Evolutionary conservation across 1,284 basidiomycete species (phyloP).

Genomic region (Tilletia caries): DNA sequence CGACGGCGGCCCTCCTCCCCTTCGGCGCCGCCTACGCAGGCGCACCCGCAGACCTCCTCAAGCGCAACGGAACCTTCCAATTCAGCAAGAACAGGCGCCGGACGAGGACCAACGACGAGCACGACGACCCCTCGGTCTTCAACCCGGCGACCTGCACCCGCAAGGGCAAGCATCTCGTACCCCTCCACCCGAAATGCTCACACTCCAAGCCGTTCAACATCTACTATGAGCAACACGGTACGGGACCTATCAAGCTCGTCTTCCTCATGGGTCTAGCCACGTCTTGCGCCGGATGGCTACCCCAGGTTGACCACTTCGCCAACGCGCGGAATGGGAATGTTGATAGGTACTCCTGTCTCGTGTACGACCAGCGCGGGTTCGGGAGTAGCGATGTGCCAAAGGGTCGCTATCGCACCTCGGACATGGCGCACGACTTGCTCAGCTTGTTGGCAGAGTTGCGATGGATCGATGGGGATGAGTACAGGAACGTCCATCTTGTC

Average conservation of each 20-base stretch:
- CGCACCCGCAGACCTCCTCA: conserved; percentile 31
- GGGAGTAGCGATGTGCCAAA: conserved; percentile 69
- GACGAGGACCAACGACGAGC: too few relatives aligned
- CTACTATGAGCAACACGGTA: conserved; percentile 53
- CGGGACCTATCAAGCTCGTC: conserved; percentile 33
- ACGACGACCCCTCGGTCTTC: conserved; percentile 43
- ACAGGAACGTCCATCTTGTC: conserved; percentile 66
- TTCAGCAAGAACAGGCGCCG: too few relatives aligned
- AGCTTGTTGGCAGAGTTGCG: conserved; percentile 66
- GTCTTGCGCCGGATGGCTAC: conserved; percentile 44
- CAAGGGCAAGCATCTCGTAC: conserved; percentile 25
- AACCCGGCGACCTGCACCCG: conserved; percentile 35
- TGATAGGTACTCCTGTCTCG: conserved; percentile 62
- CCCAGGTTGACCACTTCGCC: conserved; percentile 53
- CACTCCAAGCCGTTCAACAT: conserved; percentile 33
- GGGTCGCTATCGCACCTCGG: conserved; percentile 59
- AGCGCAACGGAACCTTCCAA: conserved; percentile 27
- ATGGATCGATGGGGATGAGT: conserved; percentile 66
- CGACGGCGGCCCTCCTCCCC: conserved; percentile 20
- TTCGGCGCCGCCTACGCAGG: conserved; percentile 45
- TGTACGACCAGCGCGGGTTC: conserved; percentile 83
- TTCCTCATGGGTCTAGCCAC: conserved; percentile 54
- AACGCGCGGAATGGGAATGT: conserved; percentile 19
- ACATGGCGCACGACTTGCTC: conserved; percentile 74
- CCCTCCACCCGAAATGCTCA: conserved; percentile 26